Conservation (phyloP, 2,329 filamentous ascomycete species). For the Microcyclosporella mali region DNA sequence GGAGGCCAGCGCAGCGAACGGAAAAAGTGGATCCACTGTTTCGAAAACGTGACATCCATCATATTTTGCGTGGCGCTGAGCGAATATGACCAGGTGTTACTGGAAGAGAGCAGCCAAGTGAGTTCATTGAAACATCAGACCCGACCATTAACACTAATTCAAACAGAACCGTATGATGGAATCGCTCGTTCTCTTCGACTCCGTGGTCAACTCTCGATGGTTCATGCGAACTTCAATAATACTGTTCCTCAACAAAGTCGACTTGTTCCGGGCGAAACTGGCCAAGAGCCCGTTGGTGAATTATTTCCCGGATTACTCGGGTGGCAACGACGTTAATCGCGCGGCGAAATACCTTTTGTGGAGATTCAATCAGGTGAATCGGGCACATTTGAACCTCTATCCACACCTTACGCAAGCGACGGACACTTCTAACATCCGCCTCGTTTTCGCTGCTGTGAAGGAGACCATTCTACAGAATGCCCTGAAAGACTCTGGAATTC, state of each 20-base stretch:
- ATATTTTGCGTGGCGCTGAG: slow-evolving; percentile 98
- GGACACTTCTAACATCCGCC: slow-evolving; percentile 94
- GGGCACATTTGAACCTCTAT: slow-evolving; percentile 91
- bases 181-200: slow-evolving; percentile 91
- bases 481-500: slow-evolving; percentile 93
- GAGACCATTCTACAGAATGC: slow-evolving; percentile 98
- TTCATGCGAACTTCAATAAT: slow-evolving; percentile 99
- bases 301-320: slow-evolving; percentile 97
- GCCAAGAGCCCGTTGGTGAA: slow-evolving; percentile 81
- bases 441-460: slow-evolving; percentile 97
- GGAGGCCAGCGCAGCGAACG: slow-evolving; percentile 94
- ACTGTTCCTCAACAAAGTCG: slow-evolving; percentile 96
- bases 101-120: slow-evolving; percentile 97
- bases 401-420: slow-evolving; percentile 98
- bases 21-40: slow-evolving; percentile 99
- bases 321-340: slow-evolving; percentile 95
- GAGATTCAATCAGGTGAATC: slow-evolving; percentile 98
- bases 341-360: slow-evolving; percentile 96
- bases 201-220: slow-evolving; percentile 97
- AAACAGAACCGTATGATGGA: slow-evolving; percentile 98
- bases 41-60: slow-evolving; percentile 98
- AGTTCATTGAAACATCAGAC: slow-evolving; percentile 26
- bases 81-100: slow-evolving; percentile 94
- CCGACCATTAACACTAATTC: slow-evolving; percentile 15
- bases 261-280: slow-evolving; percentile 94